Evolutionary conservation across 192 early-diverging fungal species (phyloP).

Genomic region (Glomus cerebriforme): DNA sequence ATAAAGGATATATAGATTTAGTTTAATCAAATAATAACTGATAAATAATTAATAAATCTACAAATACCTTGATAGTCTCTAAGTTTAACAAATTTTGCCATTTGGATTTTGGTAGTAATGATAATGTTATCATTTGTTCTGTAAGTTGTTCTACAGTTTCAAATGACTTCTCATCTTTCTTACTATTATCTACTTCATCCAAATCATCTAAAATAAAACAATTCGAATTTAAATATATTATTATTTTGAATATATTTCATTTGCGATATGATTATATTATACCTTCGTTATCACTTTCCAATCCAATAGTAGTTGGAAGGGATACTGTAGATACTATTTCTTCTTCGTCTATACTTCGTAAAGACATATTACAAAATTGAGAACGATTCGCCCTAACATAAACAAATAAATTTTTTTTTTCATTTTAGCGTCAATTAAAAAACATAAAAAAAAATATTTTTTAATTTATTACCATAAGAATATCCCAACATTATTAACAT

Average conservation of each 20-base stretch:
- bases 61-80: constrained; percentile 78
- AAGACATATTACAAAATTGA: constrained; percentile 71
- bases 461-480: constrained; percentile 71
- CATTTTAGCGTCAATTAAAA: too few species aligned
- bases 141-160: constrained; percentile 62
- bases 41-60: background rate
- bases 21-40: background rate
- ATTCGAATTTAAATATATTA: background rate
- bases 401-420: background rate
- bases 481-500: constrained; percentile 90
- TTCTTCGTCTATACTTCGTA: constrained; percentile 67
- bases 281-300: constrained; percentile 57
- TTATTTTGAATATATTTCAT: too few species aligned
- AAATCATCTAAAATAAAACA: constrained; percentile 10
- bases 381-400: constrained; percentile 68
- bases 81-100: constrained; percentile 92
- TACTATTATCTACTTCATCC: constrained; percentile 38
- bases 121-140: constrained; percentile 87
- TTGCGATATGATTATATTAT: background rate
- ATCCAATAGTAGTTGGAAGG: constrained; percentile 62
- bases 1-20: background rate
- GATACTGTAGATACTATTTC: constrained; percentile 49
- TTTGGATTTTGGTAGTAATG: constrained; percentile 75
- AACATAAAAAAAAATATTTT: background rate
- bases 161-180: constrained; percentile 38